Conservation (phyloP, 352 stramenopile genomes). For the Globisporangium rhizosaccharum region DNA sequence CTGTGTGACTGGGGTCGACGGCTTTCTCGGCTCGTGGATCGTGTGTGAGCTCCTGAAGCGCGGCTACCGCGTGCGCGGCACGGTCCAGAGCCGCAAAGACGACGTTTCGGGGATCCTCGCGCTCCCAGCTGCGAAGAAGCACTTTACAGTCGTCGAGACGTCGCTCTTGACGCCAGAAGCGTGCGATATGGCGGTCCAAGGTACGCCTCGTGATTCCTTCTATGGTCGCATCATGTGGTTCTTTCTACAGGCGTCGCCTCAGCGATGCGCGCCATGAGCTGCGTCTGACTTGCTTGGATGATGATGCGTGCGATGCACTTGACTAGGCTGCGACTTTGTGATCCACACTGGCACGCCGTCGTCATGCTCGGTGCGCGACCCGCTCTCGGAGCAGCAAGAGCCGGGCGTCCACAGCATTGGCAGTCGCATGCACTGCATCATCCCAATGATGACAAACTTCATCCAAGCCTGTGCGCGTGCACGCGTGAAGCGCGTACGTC, state of each 20-base stretch:
- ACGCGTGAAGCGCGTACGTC: slow-evolving; percentile 55
- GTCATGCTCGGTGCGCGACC: slow-evolving; percentile 83
- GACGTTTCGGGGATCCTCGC: slow-evolving; percentile 74
- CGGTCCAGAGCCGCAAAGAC: slow-evolving; percentile 82
- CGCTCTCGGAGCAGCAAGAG: slow-evolving; percentile 78
- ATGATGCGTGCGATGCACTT: too few species aligned
- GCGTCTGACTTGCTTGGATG: background rate
- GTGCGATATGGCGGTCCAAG: slow-evolving; percentile 84
- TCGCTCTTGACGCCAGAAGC: slow-evolving; percentile 83
- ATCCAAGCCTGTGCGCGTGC: slow-evolving; percentile 80
- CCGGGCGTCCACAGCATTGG: slow-evolving; percentile 85
- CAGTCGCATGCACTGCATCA: slow-evolving; percentile 89
- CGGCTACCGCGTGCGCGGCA: slow-evolving; percentile 80
- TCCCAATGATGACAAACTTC: slow-evolving; percentile 91
- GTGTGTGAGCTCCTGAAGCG: slow-evolving; percentile 69
- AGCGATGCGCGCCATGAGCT: background rate
- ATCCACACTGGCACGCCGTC: slow-evolving; percentile 86
- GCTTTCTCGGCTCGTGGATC: slow-evolving; percentile 84
- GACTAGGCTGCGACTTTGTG: slow-evolving; percentile 72
- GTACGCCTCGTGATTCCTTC: slow-evolving; percentile 12
- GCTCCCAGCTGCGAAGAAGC: slow-evolving; percentile 65
- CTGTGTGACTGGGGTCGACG: slow-evolving; percentile 83
- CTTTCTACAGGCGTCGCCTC: slow-evolving; percentile 1
- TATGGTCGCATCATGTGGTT: background rate
- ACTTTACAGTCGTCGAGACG: slow-evolving; percentile 85